Evolutionary conservation across 352 stramenopile species (phyloP), one percentile per base, ranked within the genome.

Genomic region (Phytophthora cactorum): DNA sequence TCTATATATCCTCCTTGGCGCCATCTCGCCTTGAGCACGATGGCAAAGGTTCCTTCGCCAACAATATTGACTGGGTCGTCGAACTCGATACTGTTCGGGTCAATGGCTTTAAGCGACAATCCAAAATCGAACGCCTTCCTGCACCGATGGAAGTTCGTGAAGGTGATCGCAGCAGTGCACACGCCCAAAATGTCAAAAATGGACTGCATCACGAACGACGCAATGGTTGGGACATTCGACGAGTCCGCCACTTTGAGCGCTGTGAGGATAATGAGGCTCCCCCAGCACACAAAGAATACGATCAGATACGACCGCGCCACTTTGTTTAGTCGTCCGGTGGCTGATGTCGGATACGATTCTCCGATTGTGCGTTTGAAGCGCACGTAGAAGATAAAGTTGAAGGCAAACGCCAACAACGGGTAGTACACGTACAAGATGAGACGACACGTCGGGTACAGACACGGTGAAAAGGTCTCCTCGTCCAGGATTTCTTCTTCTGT

Each of bases 391-490:
- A 92, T 86, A 46, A 90, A 89, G 63, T 87, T 90, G 69, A 90
- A 90, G 15, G 68, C 77, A 55, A 92, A 92, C 8, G 81, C 84
- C 45, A 92, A 51, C 46, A 92, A 66, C 51, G 84, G 84, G 58
- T 89, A 92, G 68, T 90, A 92, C 36, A 92, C 80, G 68, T 92
- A 92, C 67, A 92, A 66, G 58, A 92, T 90, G 15, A 86, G 73
- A 0, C 81, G 78, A 39, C 84, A 90, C 47, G 81, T 89, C 50
- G 76, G 74, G 67, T 92, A 89, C 8, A 92, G 67, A 22, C 82
- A 90, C 41, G 83, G 79, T 60, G 85, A 79, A 50, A 86, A 84
- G 28, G 72, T 84, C 17, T 87, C 72, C 3, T 74, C 46, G 14
- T 77, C 66, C 11, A 69, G 47, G 15, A 79, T 67, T 22, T 74